These are phyloP conservation scores for Solanum raphanifolium DNA, from an alignment of 257 asterid species.

Conservation along the genomic window DNA sequence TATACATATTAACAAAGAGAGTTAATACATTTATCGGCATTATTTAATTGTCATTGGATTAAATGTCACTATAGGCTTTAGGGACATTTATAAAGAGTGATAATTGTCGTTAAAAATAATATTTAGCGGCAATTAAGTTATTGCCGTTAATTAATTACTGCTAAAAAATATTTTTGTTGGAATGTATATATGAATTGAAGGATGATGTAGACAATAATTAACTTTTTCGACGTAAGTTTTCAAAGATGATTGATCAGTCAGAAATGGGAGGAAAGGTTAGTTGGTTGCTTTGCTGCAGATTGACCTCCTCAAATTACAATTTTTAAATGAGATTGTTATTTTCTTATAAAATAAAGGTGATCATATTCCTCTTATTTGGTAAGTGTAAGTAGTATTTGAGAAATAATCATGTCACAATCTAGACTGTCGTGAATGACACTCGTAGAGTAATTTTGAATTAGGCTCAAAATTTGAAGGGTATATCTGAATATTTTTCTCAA, in stretches of 20 bases:
- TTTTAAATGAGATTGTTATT: background rate
- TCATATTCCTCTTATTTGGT: background rate
- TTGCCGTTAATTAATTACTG: background rate
- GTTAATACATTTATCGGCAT: background rate
- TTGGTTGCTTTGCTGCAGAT: background rate
- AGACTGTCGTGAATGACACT: background rate
- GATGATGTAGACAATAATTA: background rate
- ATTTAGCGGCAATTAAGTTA: no score
- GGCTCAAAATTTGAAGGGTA: background rate
- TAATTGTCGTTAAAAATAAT: no score
- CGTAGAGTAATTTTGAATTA: background rate
- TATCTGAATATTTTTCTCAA: no score
- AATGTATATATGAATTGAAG: background rate
- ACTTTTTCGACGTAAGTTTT: background rate
- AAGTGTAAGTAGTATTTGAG: background rate
- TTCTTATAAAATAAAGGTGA: background rate
- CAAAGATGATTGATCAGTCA: background rate
- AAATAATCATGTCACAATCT: background rate
- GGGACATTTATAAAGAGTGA: background rate
- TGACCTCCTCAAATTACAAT: background rate
- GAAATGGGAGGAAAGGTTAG: background rate
- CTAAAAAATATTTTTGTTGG: no score
- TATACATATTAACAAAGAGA: background rate
- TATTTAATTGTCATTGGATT: no score
- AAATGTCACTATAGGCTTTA: no score